Evolutionary conservation across 139 green algal genomes (phyloP).

Genomic region (Ettlia oleoabundans): DNA sequence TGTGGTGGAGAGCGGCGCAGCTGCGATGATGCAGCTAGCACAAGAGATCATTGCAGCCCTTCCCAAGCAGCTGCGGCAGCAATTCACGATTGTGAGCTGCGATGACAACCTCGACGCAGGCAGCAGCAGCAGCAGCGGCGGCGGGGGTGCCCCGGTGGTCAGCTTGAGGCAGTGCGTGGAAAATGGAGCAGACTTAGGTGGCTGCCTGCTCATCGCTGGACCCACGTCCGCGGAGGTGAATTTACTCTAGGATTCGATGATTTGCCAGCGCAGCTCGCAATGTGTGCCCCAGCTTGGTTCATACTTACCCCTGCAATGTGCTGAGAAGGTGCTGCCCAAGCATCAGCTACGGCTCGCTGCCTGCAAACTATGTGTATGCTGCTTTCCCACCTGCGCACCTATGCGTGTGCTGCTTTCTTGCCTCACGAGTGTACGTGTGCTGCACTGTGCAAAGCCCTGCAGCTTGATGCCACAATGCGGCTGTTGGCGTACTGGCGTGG

Average conservation of each 20-base stretch:
- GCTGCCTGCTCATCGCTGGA: conserved; percentile 30
- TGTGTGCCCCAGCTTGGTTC: no score
- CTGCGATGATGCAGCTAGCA: conserved; percentile 27
- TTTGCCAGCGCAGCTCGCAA: no score
- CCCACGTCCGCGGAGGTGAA: conserved; percentile 1
- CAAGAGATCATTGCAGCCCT: conserved; percentile 33
- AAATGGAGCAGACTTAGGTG: neutral
- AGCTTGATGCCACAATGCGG: conserved; percentile 25
- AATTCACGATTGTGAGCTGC: conserved; percentile 31
- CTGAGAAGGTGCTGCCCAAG: no score
- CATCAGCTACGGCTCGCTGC: no score
- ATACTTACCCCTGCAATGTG: no score
- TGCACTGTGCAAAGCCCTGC: no score
- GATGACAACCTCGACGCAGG: neutral
- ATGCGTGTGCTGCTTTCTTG: no score
- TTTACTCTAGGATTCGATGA: no score
- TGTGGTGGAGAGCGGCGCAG: conserved; percentile 17
- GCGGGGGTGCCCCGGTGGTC: neutral
- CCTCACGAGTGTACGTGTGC: no score
- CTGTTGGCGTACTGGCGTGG: conserved; percentile 24
- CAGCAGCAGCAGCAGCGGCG: conserved; percentile 2
- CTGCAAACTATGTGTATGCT: no score
- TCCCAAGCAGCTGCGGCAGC: conserved; percentile 1
- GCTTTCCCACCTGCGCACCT: no score
- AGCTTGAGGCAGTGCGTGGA: conserved; percentile 8